These are phyloP conservation scores for Rhododendron mucronatum DNA, from an alignment of 148 eudicot genomes.

Conservation along the genomic window DNA sequence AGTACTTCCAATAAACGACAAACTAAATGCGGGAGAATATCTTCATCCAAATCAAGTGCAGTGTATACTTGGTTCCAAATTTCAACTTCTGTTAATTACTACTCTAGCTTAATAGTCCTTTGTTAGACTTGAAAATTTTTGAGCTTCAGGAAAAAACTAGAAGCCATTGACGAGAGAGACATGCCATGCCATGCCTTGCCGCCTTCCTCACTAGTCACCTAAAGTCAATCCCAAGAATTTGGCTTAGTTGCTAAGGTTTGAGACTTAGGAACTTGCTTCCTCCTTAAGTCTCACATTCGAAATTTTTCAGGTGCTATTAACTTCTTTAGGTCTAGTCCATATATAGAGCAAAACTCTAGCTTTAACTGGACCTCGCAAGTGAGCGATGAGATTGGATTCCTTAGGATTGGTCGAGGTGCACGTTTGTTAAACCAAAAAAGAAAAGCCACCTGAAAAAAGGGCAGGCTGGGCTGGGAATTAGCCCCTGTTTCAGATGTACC, in stretches of 20 bases:
- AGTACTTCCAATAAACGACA: neutral
- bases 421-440: neutral
- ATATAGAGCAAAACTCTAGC: too few species aligned
- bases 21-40: neutral
- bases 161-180: neutral
- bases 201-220: neutral
- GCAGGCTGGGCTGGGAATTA: neutral
- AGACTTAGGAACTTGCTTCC: too few species aligned
- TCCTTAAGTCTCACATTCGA: too few species aligned
- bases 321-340: too few species aligned
- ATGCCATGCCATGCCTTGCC: neutral
- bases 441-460: neutral
- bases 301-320: too few species aligned
- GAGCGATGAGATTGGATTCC: neutral
- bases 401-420: neutral
- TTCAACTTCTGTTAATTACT: neutral
- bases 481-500: neutral
- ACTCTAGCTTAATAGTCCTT: neutral
- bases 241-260: too few species aligned
- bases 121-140: neutral
- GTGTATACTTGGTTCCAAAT: neutral
- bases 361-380: too few species aligned
- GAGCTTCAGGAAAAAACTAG: neutral
- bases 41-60: neutral
- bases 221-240: neutral